phyloP scores from a whole-genome alignment of 495 filamentous ascomycete species.

The Neurospora cerealis region DNA sequence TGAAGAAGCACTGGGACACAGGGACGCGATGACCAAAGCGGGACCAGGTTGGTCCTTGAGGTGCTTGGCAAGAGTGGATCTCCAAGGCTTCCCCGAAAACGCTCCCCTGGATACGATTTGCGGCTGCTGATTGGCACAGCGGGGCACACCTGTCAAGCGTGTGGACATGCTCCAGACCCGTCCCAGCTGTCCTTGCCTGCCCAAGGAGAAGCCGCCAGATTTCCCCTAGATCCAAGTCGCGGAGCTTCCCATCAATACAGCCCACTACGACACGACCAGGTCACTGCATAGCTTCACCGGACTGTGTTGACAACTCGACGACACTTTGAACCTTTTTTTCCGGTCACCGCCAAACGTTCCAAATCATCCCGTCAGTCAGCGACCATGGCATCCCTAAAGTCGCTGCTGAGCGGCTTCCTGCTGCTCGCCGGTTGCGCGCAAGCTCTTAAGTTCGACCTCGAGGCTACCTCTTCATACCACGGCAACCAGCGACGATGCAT shows the following conservation, averaged over 20 bases:
- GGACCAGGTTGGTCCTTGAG: constrained; percentile 1
- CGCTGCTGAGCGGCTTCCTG: constrained; percentile 38
- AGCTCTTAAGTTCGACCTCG: constrained; percentile 89
- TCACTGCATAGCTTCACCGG: neutral
- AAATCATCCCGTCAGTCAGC: constrained; percentile 1
- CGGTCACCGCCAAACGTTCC: neutral
- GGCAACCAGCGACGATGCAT: constrained; percentile 69
- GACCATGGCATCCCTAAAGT: constrained; percentile 24
- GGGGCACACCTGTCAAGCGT: neutral
- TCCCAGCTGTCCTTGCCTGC: constrained; percentile 7
- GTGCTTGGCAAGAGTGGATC: constrained; percentile 9
- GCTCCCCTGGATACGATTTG: neutral
- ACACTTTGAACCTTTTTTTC: neutral
- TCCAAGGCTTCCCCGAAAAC: neutral
- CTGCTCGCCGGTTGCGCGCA: constrained; percentile 51
- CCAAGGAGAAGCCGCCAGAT: constrained; percentile 26
- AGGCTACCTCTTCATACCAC: constrained; percentile 53
- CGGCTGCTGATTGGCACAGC: constrained; percentile 11
- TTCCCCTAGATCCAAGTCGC: constrained; percentile 4
- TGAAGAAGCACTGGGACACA: constrained; percentile 8
- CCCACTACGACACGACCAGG: neutral
- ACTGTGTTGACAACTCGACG: neutral
- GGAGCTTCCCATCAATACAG: neutral
- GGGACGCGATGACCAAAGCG: constrained; percentile 1
- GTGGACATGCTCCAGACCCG: neutral